phyloP scores from a whole-genome alignment of 139 green algal genomes.

The Eudorina sp. region DNA sequence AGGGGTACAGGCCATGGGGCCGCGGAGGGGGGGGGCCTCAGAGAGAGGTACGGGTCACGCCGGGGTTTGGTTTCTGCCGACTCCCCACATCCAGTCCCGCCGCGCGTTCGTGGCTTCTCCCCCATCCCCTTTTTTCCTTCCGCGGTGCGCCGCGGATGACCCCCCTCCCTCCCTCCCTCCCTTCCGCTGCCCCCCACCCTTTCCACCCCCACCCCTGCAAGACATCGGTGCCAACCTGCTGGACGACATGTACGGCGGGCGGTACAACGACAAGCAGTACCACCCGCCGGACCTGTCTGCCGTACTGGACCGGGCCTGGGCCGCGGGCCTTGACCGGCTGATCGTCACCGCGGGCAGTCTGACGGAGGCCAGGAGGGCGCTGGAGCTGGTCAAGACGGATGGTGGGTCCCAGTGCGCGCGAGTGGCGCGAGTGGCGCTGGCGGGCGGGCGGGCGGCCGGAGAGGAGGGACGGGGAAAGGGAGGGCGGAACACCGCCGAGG shows the following conservation, averaged over 20 bases:
- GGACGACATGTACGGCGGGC: constrained; percentile 82
- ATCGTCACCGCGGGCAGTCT: constrained; percentile 84
- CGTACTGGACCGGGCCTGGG: constrained; percentile 74
- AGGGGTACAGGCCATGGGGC: too few relatives aligned
- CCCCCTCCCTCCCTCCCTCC: too few relatives aligned
- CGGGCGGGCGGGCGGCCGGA: not conserved
- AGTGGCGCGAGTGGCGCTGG: not conserved
- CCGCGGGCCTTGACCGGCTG: constrained; percentile 70
- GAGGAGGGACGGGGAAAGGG: not conserved
- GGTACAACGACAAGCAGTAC: constrained; percentile 78
- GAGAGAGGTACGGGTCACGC: too few relatives aligned
- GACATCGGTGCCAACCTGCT: constrained; percentile 88
- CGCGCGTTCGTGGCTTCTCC: too few relatives aligned
- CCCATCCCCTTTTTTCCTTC: too few relatives aligned
- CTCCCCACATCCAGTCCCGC: too few relatives aligned
- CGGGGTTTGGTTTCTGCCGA: too few relatives aligned
- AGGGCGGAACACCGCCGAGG: not conserved
- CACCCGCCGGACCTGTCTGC: constrained; percentile 73
- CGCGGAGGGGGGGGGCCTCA: too few relatives aligned
- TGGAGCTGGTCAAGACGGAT: constrained; percentile 62
- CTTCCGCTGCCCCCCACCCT: not conserved
- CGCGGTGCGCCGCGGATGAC: too few relatives aligned
- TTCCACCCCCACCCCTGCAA: not conserved
- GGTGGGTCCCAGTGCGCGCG: not conserved
- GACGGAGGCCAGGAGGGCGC: constrained; percentile 66